Percentiles rank a stretch among this genome's conserved stretches.
phyloP scores from a whole-genome alignment of 805 yeast genomes.

The Candida incommunis region DNA sequence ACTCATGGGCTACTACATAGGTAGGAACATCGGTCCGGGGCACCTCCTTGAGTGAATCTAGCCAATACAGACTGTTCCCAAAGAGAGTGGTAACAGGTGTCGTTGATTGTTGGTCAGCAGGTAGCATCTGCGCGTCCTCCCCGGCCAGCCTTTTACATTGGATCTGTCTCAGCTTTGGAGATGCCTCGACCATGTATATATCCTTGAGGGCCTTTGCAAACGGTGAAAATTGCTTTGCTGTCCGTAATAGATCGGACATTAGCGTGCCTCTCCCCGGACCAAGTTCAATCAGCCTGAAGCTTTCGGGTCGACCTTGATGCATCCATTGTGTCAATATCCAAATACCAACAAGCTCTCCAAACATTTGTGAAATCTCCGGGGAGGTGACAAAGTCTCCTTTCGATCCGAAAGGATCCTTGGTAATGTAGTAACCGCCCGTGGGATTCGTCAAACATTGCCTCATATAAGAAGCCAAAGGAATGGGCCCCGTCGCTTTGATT shows the following conservation, averaged over 20 bases:
- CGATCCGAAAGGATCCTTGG: slow-evolving; percentile 54
- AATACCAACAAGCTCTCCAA: slow-evolving; percentile 73
- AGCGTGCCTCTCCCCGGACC: slow-evolving; percentile 83
- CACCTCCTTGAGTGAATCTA: slow-evolving; percentile 17
- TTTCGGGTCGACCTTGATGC: slow-evolving; percentile 36
- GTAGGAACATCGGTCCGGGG: slow-evolving; percentile 30
- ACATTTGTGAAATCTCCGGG: slow-evolving; percentile 77
- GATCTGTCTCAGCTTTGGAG: slow-evolving; percentile 42
- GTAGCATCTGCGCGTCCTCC: slow-evolving; percentile 3
- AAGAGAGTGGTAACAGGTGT: slow-evolving; percentile 24
- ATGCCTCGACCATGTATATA: slow-evolving; percentile 56
- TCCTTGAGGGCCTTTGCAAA: slow-evolving; percentile 23
- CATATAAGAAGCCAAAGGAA: slow-evolving; percentile 62
- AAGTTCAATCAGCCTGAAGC: slow-evolving; percentile 49
- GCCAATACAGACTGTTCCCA: slow-evolving; percentile 34
- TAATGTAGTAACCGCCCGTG: slow-evolving; percentile 62
- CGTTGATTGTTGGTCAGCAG: slow-evolving; percentile 14
- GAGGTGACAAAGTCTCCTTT: slow-evolving; percentile 72
- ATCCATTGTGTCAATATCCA: slow-evolving; percentile 46
- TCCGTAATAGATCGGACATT: slow-evolving; percentile 45
- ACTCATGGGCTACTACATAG: slow-evolving; percentile 70
- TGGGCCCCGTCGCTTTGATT: slow-evolving; percentile 54
- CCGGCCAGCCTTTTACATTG: slow-evolving; percentile 40
- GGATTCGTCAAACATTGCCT: slow-evolving; percentile 72
- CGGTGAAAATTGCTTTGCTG: slow-evolving; percentile 14